Conservation (phyloP, 192 early-diverging fungal species). For the Dissophora ornata region DNA sequence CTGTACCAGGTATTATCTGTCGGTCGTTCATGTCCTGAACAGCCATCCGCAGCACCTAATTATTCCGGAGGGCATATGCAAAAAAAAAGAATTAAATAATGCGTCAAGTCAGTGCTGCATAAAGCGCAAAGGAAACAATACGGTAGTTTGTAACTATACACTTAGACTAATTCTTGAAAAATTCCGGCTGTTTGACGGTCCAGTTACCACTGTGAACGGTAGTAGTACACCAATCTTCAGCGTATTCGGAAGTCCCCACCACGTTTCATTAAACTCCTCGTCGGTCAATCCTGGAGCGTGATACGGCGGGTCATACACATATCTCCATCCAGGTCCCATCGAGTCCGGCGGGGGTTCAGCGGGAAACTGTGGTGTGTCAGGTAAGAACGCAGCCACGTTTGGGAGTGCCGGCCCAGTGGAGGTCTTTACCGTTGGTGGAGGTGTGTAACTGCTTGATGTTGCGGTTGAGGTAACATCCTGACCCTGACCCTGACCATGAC, state of each 20-base stretch:
- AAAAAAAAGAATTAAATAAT: too few species aligned
- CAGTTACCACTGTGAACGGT: conserved; percentile 13
- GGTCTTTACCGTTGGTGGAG: too few species aligned
- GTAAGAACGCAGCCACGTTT: too few species aligned
- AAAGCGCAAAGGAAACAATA: neutral
- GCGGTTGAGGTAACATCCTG: too few species aligned
- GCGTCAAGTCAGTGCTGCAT: too few species aligned
- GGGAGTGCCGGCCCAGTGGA: neutral
- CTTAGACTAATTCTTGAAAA: conserved; percentile 27
- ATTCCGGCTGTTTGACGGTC: neutral
- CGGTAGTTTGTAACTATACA: neutral
- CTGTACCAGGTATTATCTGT: conserved; percentile 43
- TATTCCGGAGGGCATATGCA: too few species aligned
- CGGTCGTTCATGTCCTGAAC: conserved; percentile 32
- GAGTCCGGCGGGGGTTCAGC: too few species aligned
- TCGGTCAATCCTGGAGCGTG: conserved; percentile 25
- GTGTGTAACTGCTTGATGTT: too few species aligned
- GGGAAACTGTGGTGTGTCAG: too few species aligned
- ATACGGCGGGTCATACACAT: conserved; percentile 23
- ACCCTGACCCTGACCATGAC: too few species aligned
- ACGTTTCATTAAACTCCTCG: conserved; percentile 30
- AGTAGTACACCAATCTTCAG: conserved; percentile 39
- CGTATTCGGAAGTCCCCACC: conserved; percentile 14
- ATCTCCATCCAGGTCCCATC: too few species aligned
- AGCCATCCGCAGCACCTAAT: conserved; percentile 43